Conservation (phyloP, 2,329 filamentous ascomycete genomes). For the Lachnellula willkommii region DNA sequence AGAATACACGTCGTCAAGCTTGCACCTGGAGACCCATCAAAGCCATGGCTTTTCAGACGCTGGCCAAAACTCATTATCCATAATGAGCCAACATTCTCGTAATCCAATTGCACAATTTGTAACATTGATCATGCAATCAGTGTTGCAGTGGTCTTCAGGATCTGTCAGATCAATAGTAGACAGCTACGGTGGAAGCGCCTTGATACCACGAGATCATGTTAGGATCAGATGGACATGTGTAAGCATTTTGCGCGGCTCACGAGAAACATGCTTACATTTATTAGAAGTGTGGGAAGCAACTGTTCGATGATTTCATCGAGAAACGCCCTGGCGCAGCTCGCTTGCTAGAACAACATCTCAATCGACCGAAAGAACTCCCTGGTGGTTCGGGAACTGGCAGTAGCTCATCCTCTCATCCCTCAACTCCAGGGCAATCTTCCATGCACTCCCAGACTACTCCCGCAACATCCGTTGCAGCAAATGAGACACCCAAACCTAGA, state of each 20-base stretch:
- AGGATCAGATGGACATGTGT: neutral
- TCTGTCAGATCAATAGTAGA: too few species aligned
- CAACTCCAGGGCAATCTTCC: neutral
- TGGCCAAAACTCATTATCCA: too few species aligned
- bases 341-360: neutral
- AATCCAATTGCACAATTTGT: too few species aligned
- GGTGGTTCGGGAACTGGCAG: neutral
- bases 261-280: neutral
- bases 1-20: too few species aligned
- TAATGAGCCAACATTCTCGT: too few species aligned
- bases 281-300: neutral
- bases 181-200: neutral
- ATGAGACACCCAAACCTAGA: neutral
- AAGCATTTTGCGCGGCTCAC: neutral
- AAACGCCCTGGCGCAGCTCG: neutral
- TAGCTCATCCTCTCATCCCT: neutral
- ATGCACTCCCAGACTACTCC: neutral
- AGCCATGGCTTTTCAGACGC: too few species aligned
- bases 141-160: too few species aligned
- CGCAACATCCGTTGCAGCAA: neutral
- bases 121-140: too few species aligned
- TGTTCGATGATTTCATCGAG: constrained; percentile 1
- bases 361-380: neutral
- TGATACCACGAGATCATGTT: neutral
- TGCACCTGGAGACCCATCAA: too few species aligned